Base-by-base conservation (phyloP, 345 rosid species). In the Geranium rotundifolium region DNA sequence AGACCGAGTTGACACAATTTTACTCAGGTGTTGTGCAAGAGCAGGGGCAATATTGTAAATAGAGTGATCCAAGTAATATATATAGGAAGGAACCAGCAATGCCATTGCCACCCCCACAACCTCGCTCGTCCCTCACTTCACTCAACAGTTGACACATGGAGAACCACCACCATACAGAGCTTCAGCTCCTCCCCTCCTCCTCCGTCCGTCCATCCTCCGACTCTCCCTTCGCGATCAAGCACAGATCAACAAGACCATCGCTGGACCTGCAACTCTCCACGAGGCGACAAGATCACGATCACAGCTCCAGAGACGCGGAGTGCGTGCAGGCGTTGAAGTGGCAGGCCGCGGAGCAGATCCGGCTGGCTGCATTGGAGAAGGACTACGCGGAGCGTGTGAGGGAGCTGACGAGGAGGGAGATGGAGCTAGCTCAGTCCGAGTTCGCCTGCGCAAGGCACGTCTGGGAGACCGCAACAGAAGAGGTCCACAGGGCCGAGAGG, bases 361-460 rank as follows among this genome's bases (percentile, higher is more conserved):
- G 91, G 17, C 39, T 90, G 63, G 95, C 96, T 0, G 85, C 97
- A 0, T 80, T 90, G 1, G 99, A 93, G 60, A 93, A 85, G 73
- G 95, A 90, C 14, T 93, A 93, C 54, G 97, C 99, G 0, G 99
- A 93, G 79, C 78, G 96, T 49, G 90, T 93, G 57, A 82, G 95
- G 84, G 99, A 93, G 74, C 82, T 88, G 29, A 85, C 95, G 49
- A 76, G 85, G 72, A 79, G 85, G 77, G 99, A 93, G 80, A 88
- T 90, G 89, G 97, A 88, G 81, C 19, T 90, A 76, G 97, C 99
- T 3, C 96, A 90, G 61, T 82, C 97, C 13, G 99, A 90, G 75
- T 90, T 93, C 17, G 77, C 90, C 0, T 74, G 90, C 56, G 99
- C 97, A 1, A 84, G 90, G 73, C 80, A 72, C 20, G 77, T 89